Evolutionary conservation across 148 eudicot species (phyloP).

Genomic region (Polygonum maritimum): DNA sequence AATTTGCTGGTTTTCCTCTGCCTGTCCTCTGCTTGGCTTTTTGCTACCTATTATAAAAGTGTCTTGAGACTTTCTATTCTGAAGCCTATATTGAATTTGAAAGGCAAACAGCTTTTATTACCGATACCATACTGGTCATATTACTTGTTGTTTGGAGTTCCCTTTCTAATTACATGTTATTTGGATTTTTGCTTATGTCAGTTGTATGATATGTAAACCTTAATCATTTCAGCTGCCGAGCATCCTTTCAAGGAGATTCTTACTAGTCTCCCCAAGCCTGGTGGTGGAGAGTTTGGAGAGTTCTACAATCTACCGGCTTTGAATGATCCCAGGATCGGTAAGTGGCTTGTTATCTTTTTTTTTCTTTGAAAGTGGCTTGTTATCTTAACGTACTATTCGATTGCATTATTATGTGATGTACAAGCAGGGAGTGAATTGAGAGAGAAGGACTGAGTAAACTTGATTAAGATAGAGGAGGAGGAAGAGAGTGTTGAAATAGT

Average conservation of each 20-base stretch:
- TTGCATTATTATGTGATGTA: not conserved
- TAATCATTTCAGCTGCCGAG: slow-evolving; percentile 54
- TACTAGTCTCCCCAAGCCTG: slow-evolving; percentile 77
- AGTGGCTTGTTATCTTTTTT: not conserved
- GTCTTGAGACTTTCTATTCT: not conserved
- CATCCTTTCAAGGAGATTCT: slow-evolving; percentile 77
- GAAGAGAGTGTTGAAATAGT: too few relatives aligned
- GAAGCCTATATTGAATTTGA: not conserved
- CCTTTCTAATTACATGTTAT: not conserved
- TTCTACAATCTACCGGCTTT: slow-evolving; percentile 91
- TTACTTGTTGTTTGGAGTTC: not conserved
- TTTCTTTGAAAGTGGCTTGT: slow-evolving; percentile 8
- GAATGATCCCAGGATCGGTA: slow-evolving; percentile 89
- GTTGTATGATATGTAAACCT: not conserved
- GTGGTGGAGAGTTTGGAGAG: slow-evolving; percentile 98
- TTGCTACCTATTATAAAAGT: not conserved
- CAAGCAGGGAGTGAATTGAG: too few relatives aligned
- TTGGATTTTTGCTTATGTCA: not conserved
- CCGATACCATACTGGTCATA: not conserved
- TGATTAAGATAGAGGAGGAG: too few relatives aligned
- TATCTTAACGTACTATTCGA: not conserved
- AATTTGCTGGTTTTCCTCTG: not conserved
- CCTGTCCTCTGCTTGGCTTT: not conserved
- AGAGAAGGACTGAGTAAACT: too few relatives aligned
- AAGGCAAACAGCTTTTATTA: not conserved